Conservation (phyloP, 306 rosid genomes). For the Astragalus glycyphyllos region DNA sequence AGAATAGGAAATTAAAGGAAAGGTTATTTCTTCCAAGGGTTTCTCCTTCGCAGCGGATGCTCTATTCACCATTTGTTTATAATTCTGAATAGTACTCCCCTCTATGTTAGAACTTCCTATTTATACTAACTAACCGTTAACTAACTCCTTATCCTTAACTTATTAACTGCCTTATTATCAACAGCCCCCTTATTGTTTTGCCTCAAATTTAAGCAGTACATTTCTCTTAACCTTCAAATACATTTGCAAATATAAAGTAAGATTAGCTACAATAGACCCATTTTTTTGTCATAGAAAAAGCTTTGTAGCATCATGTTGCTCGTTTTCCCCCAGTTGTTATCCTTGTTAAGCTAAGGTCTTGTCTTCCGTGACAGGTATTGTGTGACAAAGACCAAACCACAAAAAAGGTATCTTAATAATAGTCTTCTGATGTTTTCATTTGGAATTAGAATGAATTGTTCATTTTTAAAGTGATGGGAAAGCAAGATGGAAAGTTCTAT, state of each 20-base stretch:
- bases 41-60: too few species aligned
- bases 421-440: conserved; percentile 24
- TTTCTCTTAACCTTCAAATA: conserved; percentile 3
- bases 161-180: too few species aligned
- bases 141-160: too few species aligned
- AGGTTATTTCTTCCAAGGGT: too few species aligned
- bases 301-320: neutral
- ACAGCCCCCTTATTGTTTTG: neutral
- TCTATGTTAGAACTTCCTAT: too few species aligned
- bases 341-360: conserved; percentile 34
- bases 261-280: neutral
- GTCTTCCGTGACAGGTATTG: conserved; percentile 62
- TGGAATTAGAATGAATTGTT: neutral
- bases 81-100: too few species aligned
- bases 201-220: neutral
- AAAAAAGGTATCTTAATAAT: conserved; percentile 68
- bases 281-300: neutral
- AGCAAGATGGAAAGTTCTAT: neutral
- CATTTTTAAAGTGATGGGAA: conserved; percentile 13
- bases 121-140: too few species aligned
- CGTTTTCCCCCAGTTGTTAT: neutral
- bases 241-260: neutral
- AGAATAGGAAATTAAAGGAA: too few species aligned
- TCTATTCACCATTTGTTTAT: too few species aligned
- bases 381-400: conserved; percentile 81